Evolutionary conservation across 768 basidiomycete genomes (phyloP).

Genomic region (Leccinellum luteum): DNA sequence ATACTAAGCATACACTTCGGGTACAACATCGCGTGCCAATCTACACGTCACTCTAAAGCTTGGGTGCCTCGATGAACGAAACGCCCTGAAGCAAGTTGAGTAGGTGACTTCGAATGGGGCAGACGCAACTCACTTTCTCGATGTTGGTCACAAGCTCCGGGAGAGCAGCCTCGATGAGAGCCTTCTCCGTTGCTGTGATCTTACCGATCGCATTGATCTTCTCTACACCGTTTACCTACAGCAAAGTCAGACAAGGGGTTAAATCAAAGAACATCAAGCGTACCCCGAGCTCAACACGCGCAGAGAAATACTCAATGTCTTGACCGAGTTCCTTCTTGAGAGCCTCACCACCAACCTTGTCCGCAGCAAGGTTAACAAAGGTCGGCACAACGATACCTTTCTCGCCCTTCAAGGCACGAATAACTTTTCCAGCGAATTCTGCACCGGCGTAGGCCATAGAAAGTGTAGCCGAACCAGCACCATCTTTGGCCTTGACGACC

Average conservation of each 20-base stretch:
- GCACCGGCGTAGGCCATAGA: conserved; percentile 96
- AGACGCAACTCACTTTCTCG: conserved; percentile 48
- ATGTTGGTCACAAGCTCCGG: conserved; percentile 79
- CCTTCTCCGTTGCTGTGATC: conserved; percentile 67
- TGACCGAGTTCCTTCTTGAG: conserved; percentile 75
- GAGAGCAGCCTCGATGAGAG: conserved; percentile 76
- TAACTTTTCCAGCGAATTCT: conserved; percentile 79
- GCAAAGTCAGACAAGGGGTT: background rate
- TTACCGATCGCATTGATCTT: conserved; percentile 81
- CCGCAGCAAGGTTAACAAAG: conserved; percentile 78
- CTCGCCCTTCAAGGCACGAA: conserved; percentile 85
- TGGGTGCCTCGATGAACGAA: conserved; percentile 24
- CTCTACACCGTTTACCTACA: conserved; percentile 74
- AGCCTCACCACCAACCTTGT: conserved; percentile 66
- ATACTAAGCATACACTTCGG: conserved; percentile 11
- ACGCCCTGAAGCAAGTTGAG: conserved; percentile 20
- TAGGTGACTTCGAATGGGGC: background rate
- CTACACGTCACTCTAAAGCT: conserved; percentile 21
- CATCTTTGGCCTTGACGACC: conserved; percentile 97
- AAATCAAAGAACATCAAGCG: conserved; percentile 10
- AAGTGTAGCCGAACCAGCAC: conserved; percentile 88
- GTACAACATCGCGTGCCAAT: background rate
- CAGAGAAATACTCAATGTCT: conserved; percentile 85
- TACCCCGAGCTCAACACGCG: conserved; percentile 86
- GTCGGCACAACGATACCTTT: conserved; percentile 82